A percentile compares a stretch with the other conserved stretches of the same genome.
These are phyloP conservation scores for Boechera retrofracta DNA, from an alignment of 345 rosid species.

Conservation along the genomic window DNA sequence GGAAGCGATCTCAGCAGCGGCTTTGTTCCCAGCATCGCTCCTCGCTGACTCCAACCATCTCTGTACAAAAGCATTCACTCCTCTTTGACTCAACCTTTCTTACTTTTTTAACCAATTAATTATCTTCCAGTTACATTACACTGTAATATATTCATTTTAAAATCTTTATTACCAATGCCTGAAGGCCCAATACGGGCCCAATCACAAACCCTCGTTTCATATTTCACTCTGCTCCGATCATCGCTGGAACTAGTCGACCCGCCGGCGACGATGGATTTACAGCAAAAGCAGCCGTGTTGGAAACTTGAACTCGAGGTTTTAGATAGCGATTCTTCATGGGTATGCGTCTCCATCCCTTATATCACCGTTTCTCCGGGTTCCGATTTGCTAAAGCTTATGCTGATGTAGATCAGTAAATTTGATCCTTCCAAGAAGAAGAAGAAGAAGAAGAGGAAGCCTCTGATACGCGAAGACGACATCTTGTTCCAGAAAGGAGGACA, in stretches of 20 bases:
- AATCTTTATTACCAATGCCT: neutral
- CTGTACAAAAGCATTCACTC: neutral
- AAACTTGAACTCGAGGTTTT: constrained; percentile 18
- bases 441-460: constrained; percentile 67
- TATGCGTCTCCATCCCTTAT: constrained; percentile 17
- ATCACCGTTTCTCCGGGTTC: neutral
- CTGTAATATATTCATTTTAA: neutral
- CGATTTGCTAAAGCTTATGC: constrained; percentile 29
- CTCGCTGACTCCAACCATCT: constrained; percentile 54
- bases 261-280: constrained; percentile 34
- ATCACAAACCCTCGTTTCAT: neutral
- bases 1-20: constrained; percentile 81
- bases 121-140: neutral
- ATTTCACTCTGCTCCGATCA: constrained; percentile 13
- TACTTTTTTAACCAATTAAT: neutral
- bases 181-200: constrained; percentile 33
- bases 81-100: neutral
- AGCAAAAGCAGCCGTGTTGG: constrained; percentile 37
- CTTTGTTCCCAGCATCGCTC: constrained; percentile 53
- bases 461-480: constrained; percentile 52
- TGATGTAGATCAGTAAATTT: constrained; percentile 46
- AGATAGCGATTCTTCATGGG: constrained; percentile 18
- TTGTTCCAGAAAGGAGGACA: constrained; percentile 64
- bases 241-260: neutral
- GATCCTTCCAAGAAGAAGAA: constrained; percentile 91